phyloP scores from a whole-genome alignment of 768 basidiomycete genomes.

The Hebeloma cylindrosporum region DNA sequence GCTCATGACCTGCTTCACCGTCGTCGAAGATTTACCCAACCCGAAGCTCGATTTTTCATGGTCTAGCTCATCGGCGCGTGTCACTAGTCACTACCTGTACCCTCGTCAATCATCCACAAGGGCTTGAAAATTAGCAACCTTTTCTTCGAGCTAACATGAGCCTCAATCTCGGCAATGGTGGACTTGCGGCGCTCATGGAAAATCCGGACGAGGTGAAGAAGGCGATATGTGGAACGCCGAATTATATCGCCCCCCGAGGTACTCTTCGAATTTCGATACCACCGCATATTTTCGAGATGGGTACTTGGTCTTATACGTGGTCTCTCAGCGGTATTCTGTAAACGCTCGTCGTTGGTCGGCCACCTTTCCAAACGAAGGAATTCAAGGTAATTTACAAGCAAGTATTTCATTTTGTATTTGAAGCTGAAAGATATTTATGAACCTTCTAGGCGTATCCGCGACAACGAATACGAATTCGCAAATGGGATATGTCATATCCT shows the following conservation, averaged over 20 bases:
- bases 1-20: slow-evolving; percentile 87
- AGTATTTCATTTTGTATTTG: slow-evolving; percentile 26
- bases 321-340: slow-evolving; percentile 96
- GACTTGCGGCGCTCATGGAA: slow-evolving; percentile 94
- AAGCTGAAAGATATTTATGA: slow-evolving; percentile 3
- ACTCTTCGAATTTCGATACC: slow-evolving; percentile 91
- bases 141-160: slow-evolving; percentile 92
- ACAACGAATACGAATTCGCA: slow-evolving; percentile 93
- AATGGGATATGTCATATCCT: slow-evolving; percentile 67
- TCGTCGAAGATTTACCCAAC: slow-evolving; percentile 85
- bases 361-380: slow-evolving; percentile 98
- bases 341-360: slow-evolving; percentile 90
- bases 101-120: slow-evolving; percentile 92
- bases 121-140: slow-evolving; percentile 97
- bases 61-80: slow-evolving; percentile 94
- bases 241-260: slow-evolving; percentile 99
- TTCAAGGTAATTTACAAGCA: slow-evolving; percentile 95
- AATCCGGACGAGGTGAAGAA: slow-evolving; percentile 96
- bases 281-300: slow-evolving; percentile 98
- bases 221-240: slow-evolving; percentile 98
- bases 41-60: slow-evolving; percentile 90
- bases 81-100: slow-evolving; percentile 99
- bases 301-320: too few species aligned
- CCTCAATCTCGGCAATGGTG: slow-evolving; percentile 96
- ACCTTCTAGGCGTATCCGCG: slow-evolving; percentile 74